A percentile compares a stretch with the other conserved stretches of the same genome.
Conservation (phyloP, 768 basidiomycete species). For the Gautieria morchelliformis region DNA sequence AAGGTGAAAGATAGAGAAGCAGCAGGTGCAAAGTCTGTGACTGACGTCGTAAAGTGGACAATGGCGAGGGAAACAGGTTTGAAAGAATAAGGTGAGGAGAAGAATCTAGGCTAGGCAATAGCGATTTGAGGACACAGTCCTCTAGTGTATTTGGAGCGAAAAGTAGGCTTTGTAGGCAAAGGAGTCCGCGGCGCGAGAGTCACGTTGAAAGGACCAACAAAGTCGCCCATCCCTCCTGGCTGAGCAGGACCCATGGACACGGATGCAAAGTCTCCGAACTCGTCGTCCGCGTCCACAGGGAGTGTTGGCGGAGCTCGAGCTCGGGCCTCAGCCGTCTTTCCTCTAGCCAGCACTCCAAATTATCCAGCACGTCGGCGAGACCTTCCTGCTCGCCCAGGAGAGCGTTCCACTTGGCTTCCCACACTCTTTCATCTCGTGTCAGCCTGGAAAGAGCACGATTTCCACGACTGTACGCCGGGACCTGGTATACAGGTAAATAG, state of each 20-base stretch:
- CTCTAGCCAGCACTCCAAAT: constrained; percentile 38
- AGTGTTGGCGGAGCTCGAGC: constrained; percentile 51
- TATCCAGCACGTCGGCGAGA: constrained; percentile 43
- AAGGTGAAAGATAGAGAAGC: constrained; percentile 59
- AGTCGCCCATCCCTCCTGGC: constrained; percentile 39
- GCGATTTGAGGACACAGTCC: constrained; percentile 55
- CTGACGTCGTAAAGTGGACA: constrained; percentile 39
- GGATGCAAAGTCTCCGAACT: constrained; percentile 80
- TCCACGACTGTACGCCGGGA: constrained; percentile 63
- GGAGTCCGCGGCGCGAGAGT: constrained; percentile 26
- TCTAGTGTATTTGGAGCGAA: constrained; percentile 52
- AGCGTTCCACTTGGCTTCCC: constrained; percentile 64
- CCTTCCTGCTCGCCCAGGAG: constrained; percentile 41
- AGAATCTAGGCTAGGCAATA: constrained; percentile 46
- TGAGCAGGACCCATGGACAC: constrained; percentile 22
- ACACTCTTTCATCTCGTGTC: constrained; percentile 62
- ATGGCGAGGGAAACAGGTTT: constrained; percentile 37
- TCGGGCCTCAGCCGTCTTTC: constrained; percentile 29
- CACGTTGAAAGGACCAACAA: constrained; percentile 31
- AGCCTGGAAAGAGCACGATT: constrained; percentile 57
- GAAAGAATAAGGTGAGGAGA: constrained; percentile 62
- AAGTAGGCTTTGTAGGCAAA: constrained; percentile 25
- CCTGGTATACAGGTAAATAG: constrained; percentile 69
- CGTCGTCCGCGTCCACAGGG: constrained; percentile 52
- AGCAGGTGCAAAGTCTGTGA: constrained; percentile 67